Conservation (phyloP, 1,284 basidiomycete species). For the Mrakiaceae sp. region DNA sequence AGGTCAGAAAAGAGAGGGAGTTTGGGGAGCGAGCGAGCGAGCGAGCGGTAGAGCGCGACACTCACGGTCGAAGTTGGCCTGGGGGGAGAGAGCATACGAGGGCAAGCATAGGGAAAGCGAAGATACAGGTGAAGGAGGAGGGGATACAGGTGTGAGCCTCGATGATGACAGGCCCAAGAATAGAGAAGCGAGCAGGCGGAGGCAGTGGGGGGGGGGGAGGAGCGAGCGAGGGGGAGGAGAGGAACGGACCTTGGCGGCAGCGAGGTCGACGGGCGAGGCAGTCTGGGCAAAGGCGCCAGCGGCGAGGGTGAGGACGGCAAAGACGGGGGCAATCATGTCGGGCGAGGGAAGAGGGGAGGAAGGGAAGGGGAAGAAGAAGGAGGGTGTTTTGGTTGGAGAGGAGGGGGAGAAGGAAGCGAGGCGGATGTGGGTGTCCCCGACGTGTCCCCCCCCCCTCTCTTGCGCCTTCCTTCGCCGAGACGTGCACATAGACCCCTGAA, state of each 20-base stretch:
- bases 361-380: background rate
- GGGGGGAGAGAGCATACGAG: background rate
- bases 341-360: background rate
- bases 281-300: background rate
- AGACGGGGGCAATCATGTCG: background rate
- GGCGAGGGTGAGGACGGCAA: background rate
- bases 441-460: no score
- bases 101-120: background rate
- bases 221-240: background rate
- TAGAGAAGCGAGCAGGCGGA: background rate
- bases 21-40: background rate
- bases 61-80: conserved; percentile 15
- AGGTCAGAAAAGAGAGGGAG: background rate
- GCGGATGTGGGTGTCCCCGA: no score
- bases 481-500: no score
- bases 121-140: background rate
- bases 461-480: no score
- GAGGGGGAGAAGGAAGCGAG: background rate
- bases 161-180: background rate
- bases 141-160: conserved; percentile 1
- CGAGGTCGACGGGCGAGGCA: background rate
- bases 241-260: background rate
- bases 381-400: background rate
- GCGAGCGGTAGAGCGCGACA: background rate
- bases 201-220: background rate